Evolutionary conservation across 768 basidiomycete genomes (phyloP), one percentile per base, ranked within the genome.

Genomic region (Mycena capillaripes): DNA sequence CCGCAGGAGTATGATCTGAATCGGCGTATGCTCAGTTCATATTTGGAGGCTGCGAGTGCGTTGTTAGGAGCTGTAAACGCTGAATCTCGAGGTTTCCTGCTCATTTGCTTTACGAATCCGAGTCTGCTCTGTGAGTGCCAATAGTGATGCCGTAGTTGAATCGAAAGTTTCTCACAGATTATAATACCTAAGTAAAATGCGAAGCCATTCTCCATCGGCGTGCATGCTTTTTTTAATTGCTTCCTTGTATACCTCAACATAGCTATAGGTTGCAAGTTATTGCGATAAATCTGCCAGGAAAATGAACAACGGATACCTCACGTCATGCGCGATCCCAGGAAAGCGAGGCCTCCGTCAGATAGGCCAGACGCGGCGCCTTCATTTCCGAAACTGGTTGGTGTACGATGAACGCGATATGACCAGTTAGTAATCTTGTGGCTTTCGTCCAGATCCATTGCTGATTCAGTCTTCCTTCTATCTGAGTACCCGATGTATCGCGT

Each of bases 1-100:
- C 72, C 57, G 61, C 63, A 0, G 72, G 72, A 8, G 34, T 73
- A 21, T 73, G 72, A 67, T 65, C 67, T 29, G 72, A 73, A n/a
- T 50, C 67, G 2, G 72, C 71, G 32, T 68, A 72, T 38, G 52
- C 60, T 1, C 66, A 69, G 27, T 53, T 63, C 2, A 48, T 72
- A 16, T 72, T 72, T 21, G 71, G 66, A 6, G 71, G 71, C 11
- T 59, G 71, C 0, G 12, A 63, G 19, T 72, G 71, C 46, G 23
- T 38, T 19, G 61, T 67, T 21, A 72, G 64, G 34, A 44, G 61
- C 2, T 72, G 66, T 55, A 67, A 69, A 30, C 16, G 17, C 9
- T 69, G 50, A 50, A 72, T 66, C 7, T 19, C n/a, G 5, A 40
- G 55, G 38, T 73, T 69, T 32, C 71, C 17, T 55, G 34, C 9